These are phyloP conservation scores for Erythrobasidium yunnanense DNA, from an alignment of 768 basidiomycete species.

Conservation along the genomic window DNA sequence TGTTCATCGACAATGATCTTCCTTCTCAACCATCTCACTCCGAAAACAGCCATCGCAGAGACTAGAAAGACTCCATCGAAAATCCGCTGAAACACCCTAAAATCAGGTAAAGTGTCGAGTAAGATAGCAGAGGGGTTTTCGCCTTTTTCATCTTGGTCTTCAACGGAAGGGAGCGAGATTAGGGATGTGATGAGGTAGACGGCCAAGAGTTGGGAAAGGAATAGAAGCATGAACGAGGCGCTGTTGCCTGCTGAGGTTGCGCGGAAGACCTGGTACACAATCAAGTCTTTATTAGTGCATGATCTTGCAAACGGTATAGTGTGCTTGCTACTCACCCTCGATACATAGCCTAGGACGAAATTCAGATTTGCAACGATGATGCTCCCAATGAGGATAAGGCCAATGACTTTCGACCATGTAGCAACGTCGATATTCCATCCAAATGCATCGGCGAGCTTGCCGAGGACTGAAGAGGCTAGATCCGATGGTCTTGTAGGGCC, in stretches of 20 bases:
- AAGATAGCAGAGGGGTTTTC: conserved; percentile 23
- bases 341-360: conserved; percentile 35
- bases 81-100: conserved; percentile 37
- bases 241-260: conserved; percentile 36
- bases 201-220: conserved; percentile 38
- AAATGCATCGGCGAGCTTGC: conserved; percentile 29
- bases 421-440: conserved; percentile 35
- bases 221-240: conserved; percentile 39
- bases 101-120: conserved; percentile 36
- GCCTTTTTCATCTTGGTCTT: conserved; percentile 1
- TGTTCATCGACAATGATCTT: conserved; percentile 37
- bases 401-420: conserved; percentile 35
- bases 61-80: conserved; percentile 38
- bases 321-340: conserved; percentile 30
- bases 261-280: conserved; percentile 37
- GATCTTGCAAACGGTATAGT: too few relatives aligned
- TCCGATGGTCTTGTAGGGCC: conserved; percentile 25
- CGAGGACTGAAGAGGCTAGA: conserved; percentile 33
- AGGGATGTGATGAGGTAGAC: conserved; percentile 39
- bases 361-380: conserved; percentile 38
- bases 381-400: conserved; percentile 33
- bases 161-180: conserved; percentile 36
- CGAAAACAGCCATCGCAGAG: conserved; percentile 30
- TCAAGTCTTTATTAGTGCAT: too few relatives aligned
- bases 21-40: conserved; percentile 30